Base-by-base conservation (phyloP, 2,329 filamentous ascomycete species). In the Emydomyces testavorans region DNA sequence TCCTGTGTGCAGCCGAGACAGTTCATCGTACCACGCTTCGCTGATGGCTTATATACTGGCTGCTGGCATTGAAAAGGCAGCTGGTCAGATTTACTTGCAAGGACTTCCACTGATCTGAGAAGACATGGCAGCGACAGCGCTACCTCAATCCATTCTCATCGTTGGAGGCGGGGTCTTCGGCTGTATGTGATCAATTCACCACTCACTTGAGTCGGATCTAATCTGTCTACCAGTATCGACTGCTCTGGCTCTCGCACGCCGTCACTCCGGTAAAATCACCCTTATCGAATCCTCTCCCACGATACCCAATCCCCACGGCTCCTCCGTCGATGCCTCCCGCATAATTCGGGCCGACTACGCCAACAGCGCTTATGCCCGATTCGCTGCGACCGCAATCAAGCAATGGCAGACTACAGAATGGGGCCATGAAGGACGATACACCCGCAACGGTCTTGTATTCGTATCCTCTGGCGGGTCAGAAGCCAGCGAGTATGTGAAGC, bases 311-410 rank as follows among this genome's bases (percentile, higher is more conserved):
- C 72, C 74, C 1, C 73, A 79, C 57, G 75, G 73, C 46, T 74
- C 75, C 8, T 77, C 73, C 52, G 73, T 80, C 52, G 78, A 82
- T 60, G 70, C 70, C 38, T 79, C 75, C 18, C 76, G 78, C 48
- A 80, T 81, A 54, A 71, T 82, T 42, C 73, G 78, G 28, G 74
- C 81, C 31, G 90, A 96, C 71, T 96, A 96, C 61, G 81, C 85
- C 4, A 80, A 90, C 60, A 69, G 77, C 0, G 76, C 80, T 18
- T 96, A 96, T 65, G 77, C 86, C 4, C 69, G 72, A 13, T 78
- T 96, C 38, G 87, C 82, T 16, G 73, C 77, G 15, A 71, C 78
- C 29, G 87, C 88, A 1, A 83, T 85, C 58, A 65, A 72, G 80
- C 85, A 78, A 82, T 57, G 73, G 73, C 57, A 76, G 75, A 62